Base-by-base conservation (phyloP, 805 yeast genomes). In the Grigorovia humatica region DNA sequence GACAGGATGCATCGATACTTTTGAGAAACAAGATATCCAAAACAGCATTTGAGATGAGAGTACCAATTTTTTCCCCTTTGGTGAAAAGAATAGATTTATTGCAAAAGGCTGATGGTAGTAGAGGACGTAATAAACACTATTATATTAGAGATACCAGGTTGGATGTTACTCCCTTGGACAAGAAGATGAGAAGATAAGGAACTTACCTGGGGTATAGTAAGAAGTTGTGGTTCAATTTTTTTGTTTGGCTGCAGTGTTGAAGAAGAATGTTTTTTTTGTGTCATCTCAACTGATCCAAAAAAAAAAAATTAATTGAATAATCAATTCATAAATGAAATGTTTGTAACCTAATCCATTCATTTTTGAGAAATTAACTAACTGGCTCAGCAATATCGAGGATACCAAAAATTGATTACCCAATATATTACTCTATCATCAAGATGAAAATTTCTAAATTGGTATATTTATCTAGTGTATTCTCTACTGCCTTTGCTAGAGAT, bases 111-210 rank as follows among this genome's bases (percentile, higher is more conserved):
- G 79, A 77, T 63, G 82, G 88, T 69, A 56, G 57, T 42, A 80
- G 85, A 74, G 74, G 77, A 55, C 81, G 96, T 78, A 80, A 81
- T 70, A 91, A 88, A 75, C 91, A 88, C 61, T 90, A 84, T 76
- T 93, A 88, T 70, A 85, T 93, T 64, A 85, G 96, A 72, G 84
- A 78, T 68, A 75, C 83, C 49, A 82, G 80, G 63, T 71, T 82
- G 67, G 95, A 87, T 68, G 90, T 83, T 48, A 83, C 81, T 56
- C 89, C 84, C 64, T 67, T 84, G 54, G 86, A 81, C 15, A 38
- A 38, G 18, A 38, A 70, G 55, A 69, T 63, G 51, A 63, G 57
- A 47, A 58, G 57, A 41, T 41, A 38, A 40, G 19, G 38, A 40
- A 32, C 7, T 32, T 30, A n/a, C n/a, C n/a, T n/a, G n/a, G n/a